phyloP scores from a whole-genome alignment of 306 rosid species.

The Medicago ruthenica region DNA sequence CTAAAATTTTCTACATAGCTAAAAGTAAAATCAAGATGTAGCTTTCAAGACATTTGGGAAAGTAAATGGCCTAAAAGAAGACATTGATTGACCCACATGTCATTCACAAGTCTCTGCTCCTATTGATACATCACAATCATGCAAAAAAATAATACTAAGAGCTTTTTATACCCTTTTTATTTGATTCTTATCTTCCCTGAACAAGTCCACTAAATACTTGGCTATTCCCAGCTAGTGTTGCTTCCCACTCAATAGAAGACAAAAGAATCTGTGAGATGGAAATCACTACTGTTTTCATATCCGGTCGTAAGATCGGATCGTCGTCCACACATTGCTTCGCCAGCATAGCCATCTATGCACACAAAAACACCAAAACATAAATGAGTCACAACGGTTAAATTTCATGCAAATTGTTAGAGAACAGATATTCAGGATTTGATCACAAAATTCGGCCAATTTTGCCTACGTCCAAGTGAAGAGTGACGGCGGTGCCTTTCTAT shows the following conservation, averaged over 20 bases:
- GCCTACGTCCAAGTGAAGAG: neutral
- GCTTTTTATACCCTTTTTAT: neutral
- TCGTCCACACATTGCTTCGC: constrained; percentile 96
- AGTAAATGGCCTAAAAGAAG: neutral
- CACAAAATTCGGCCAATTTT: neutral
- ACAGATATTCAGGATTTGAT: neutral
- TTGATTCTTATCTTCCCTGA: constrained; percentile 78
- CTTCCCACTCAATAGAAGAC: constrained; percentile 97
- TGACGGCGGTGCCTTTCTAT: neutral
- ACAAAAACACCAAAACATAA: constrained; percentile 6
- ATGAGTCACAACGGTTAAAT: neutral
- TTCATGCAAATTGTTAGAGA: neutral
- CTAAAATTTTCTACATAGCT: constrained; percentile 45
- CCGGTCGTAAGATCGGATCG: constrained; percentile 89
- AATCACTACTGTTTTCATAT: constrained; percentile 87
- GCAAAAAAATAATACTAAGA: neutral
- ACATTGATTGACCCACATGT: constrained; percentile 34
- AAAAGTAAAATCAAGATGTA: constrained; percentile 33
- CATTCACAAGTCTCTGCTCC: constrained; percentile 30
- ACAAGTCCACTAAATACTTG: constrained; percentile 99
- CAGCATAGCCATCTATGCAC: constrained; percentile 73
- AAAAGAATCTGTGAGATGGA: constrained; percentile 90
- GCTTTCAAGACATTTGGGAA: constrained; percentile 10
- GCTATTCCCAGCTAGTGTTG: constrained; percentile 98
- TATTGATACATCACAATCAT: constrained; percentile 36